Percentiles rank a stretch among this genome's conserved stretches.
These are phyloP conservation scores for Sindora glabra DNA, from an alignment of 306 rosid genomes.

Conservation along the genomic window DNA sequence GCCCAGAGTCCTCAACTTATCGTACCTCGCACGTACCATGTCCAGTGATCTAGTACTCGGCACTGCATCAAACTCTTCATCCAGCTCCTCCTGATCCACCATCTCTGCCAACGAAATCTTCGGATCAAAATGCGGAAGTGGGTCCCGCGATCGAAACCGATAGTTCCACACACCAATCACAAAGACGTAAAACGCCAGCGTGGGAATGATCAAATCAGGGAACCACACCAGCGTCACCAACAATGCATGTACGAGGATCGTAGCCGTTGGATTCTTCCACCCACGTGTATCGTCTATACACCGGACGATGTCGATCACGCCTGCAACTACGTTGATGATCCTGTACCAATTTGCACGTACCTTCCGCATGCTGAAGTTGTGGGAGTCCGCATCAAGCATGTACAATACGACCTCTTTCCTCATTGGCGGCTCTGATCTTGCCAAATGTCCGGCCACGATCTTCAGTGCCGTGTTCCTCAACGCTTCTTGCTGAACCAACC, in stretches of 20 bases:
- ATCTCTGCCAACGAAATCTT: slow-evolving; percentile 50
- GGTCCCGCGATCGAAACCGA: slow-evolving; percentile 41
- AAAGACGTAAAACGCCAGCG: slow-evolving; percentile 46
- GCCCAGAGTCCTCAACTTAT: slow-evolving; percentile 59
- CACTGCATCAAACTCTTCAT: slow-evolving; percentile 64
- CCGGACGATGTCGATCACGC: slow-evolving; percentile 40
- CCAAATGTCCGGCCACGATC: slow-evolving; percentile 52
- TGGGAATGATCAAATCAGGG: slow-evolving; percentile 73
- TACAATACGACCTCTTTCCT: slow-evolving; percentile 50
- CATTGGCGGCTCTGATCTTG: slow-evolving; percentile 69
- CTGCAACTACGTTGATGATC: slow-evolving; percentile 45
- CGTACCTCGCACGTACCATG: slow-evolving; percentile 46
- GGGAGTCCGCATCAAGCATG: slow-evolving; percentile 71
- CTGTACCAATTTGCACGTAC: slow-evolving; percentile 74
- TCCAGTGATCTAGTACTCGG: slow-evolving; percentile 42
- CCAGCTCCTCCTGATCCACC: slow-evolving; percentile 63
- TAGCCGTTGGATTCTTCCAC: slow-evolving; percentile 75
- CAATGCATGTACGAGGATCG: slow-evolving; percentile 61
- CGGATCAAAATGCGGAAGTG: slow-evolving; percentile 54
- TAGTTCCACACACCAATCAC: slow-evolving; percentile 71
- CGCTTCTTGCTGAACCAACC: slow-evolving; percentile 57
- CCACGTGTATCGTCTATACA: slow-evolving; percentile 78
- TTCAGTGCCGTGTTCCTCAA: slow-evolving; percentile 55
- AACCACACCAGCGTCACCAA: slow-evolving; percentile 72
- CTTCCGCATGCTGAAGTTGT: slow-evolving; percentile 66